Evolutionary conservation across 345 rosid genomes (phyloP), one percentile per base, ranked within the genome.

Genomic region (Viola odorata): DNA sequence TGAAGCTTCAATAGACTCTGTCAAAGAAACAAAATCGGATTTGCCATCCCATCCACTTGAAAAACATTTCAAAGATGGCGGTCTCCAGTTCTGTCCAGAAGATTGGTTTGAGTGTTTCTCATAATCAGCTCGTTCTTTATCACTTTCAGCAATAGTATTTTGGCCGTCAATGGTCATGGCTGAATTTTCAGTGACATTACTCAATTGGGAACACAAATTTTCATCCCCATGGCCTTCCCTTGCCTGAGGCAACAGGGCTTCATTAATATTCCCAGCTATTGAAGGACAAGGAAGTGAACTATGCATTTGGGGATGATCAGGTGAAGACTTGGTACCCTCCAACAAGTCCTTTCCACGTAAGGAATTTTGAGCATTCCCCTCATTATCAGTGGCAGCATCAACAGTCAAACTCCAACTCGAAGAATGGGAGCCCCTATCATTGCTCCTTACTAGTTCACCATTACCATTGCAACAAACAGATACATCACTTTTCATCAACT

Each of bases 41-140:
- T 73, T 78, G 56, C 76, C 48, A 70, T 72, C 83, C 69, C 77
- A 63, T 62, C 69, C 69, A 17, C 67, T 64, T 12, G 69, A 64
- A 44, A 76, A 57, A 64, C 48, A n/a, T 53, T 63, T 56, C 41
- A 69, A 17, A 13, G 78, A 48, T 12, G 71, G 78, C 48, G 70
- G 62, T 53, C 65, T 55, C 76, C 84, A 75, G 15, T 77, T 75
- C 60, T 76, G 74, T 14, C 76, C 84, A 42, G 75, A 64, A 37
- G 70, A 68, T 60, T 82, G 85, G 38, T 73, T 71, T 11, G 83
- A 78, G 65, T 14, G 69, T 62, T 59, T 74, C 56, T 77, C 80
- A 55, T 75, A 66, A 48, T 78, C 82, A 55, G 50, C 75, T 57
- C 61, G 74, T 68, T 77, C 76, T 61, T 64, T 77, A 54, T 47